Evolutionary conservation across 345 rosid genomes (phyloP), one percentile per base, ranked within the genome.

Genomic region (Raphanus raphanistrum): DNA sequence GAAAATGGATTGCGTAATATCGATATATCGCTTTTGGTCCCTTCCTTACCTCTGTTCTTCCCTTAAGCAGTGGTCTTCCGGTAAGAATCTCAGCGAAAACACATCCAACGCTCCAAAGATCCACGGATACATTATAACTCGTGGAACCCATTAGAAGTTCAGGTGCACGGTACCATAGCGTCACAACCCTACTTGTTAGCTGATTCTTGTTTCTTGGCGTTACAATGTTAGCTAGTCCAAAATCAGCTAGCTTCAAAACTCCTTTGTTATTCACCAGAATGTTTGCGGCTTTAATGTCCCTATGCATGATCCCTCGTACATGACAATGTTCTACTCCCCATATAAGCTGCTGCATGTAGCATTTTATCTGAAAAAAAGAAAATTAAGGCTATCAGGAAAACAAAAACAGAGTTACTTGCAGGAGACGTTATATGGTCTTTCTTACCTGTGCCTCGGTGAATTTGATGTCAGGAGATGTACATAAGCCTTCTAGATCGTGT

Each of bases 81-180:
- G 82, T 62, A 48, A 88, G 84, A 74, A 91, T 83, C 82, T 89
- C 92, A 2, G 91, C 88, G 71, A 91, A 87, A 12, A 89, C 97
- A 50, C 94, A 91, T 13, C 97, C 97, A 9, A 88, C 86, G 63
- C 97, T 91, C 97, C 97, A 91, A 26, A 91, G 83, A 76, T 91
- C 97, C 1, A 87, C 91, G 0, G 94, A 80, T 52, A 87, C 87
- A n/a, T 79, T 86, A 76, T 91, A 91, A 67, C 84, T 88, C 5
- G 90, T 91, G 3, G 97, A 89, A 1, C 94, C 97, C 90, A 89
- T 89, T 66, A 91, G 64, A 64, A 91, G 94, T 73, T 91, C 97
- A 0, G 97, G 97, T 71, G 97, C 91, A 27, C 97, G 94, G 71
- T 91, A 91, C 97, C 97, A 91, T 68, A 91, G 65, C 33, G 97